phyloP scores from a whole-genome alignment of 257 asterid genomes.

The Capsicum rhomboideum region DNA sequence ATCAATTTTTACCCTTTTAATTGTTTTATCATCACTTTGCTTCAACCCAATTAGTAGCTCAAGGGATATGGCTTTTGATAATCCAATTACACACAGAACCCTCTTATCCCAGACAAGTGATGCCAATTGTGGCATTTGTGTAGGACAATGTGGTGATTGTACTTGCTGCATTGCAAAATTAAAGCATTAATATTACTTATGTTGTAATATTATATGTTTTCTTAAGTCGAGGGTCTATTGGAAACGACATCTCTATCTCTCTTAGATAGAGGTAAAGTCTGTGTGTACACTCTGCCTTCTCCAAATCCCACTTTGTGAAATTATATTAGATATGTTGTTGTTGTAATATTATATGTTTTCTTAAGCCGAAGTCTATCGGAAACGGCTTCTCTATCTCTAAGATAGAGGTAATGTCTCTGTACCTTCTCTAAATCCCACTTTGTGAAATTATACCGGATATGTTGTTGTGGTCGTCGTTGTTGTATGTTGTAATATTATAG shows the following conservation, averaged over 20 bases:
- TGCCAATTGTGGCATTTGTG: not conserved
- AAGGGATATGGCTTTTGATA: not conserved
- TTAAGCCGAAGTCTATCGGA: accelerated
- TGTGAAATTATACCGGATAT: not conserved
- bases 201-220: not conserved
- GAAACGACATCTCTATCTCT: too few relatives aligned
- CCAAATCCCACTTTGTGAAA: too few relatives aligned
- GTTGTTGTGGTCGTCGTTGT: not conserved
- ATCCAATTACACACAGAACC: not conserved
- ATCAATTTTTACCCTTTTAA: not conserved
- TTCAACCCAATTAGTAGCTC: not conserved
- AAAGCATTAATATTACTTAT: not conserved
- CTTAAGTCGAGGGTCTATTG: accelerated
- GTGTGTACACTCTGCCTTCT: too few relatives aligned
- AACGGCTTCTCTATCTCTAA: not conserved
- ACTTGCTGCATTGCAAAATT: not conserved
- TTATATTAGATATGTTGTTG: not conserved
- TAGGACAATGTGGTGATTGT: not conserved
- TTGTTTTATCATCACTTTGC: not conserved
- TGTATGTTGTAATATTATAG: not conserved
- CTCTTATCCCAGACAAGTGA: not conserved
- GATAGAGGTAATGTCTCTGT: not conserved
- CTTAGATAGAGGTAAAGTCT: too few relatives aligned
- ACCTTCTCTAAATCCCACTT: accelerated
- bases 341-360: not conserved